Evolutionary conservation across 2,329 filamentous ascomycete species (phyloP).

Genomic region (Aphanoascus verrucosus): DNA sequence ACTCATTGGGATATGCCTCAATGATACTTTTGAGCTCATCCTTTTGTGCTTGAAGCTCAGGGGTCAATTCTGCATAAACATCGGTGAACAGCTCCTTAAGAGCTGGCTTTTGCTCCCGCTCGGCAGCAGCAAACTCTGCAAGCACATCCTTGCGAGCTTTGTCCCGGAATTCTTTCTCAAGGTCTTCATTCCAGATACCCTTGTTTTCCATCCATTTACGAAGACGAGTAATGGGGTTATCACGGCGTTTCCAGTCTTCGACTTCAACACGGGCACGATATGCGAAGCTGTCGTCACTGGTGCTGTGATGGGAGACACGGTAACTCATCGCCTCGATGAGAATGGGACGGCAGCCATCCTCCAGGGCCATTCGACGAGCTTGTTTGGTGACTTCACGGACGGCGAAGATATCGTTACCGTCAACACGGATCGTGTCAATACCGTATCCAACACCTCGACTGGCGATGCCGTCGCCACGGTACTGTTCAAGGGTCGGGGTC

Average conservation of each 20-base stretch:
- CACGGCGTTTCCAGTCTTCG: conserved; percentile 82
- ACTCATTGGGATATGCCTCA: conserved; percentile 81
- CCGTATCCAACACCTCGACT: conserved; percentile 79
- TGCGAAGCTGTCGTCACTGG: conserved; percentile 90
- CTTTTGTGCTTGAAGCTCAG: conserved; percentile 67
- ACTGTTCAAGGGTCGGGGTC: conserved; percentile 81
- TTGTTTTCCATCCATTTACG: conserved; percentile 84
- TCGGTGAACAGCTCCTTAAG: conserved; percentile 60
- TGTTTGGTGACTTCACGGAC: conserved; percentile 68
- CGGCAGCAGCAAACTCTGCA: conserved; percentile 66
- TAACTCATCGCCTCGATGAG: conserved; percentile 96
- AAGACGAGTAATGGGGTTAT: conserved; percentile 76
- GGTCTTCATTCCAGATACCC: conserved; percentile 71
- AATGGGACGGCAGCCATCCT: conserved; percentile 69
- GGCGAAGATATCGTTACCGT: conserved; percentile 90
- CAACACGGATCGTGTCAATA: conserved; percentile 85
- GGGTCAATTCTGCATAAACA: conserved; percentile 78
- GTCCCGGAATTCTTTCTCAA: conserved; percentile 62
- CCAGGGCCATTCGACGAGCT: conserved; percentile 66
- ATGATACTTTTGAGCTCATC: conserved; percentile 63
- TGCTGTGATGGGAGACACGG: conserved; percentile 95
- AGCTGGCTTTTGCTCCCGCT: conserved; percentile 46
- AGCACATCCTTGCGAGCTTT: conserved; percentile 63
- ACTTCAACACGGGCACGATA: conserved; percentile 91
- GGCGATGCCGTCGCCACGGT: conserved; percentile 82